phyloP scores from a whole-genome alignment of 768 basidiomycete genomes.

The Lentinula guzmanii region DNA sequence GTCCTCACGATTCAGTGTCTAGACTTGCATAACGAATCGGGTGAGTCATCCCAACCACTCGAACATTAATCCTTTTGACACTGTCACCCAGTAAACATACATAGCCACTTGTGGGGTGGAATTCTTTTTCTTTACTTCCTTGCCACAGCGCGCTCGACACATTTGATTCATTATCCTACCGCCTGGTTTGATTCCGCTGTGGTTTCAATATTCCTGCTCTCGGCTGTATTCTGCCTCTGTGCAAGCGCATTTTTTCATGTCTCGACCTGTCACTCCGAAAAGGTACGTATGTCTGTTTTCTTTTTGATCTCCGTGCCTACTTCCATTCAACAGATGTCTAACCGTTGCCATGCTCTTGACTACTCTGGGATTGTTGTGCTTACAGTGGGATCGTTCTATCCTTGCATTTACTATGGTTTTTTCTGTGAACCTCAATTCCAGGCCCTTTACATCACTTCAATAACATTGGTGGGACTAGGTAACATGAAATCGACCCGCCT shows the following conservation, averaged over 20 bases:
- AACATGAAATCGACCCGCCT: background rate
- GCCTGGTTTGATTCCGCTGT: conserved; percentile 58
- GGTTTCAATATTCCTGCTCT: conserved; percentile 59
- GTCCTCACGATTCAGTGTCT: conserved; percentile 8
- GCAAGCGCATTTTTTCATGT: conserved; percentile 74
- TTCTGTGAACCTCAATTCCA: conserved; percentile 55
- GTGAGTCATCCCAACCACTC: conserved; percentile 23
- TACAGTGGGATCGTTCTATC: conserved; percentile 74
- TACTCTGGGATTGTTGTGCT: conserved; percentile 79
- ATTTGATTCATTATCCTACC: conserved; percentile 47
- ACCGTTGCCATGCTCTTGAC: conserved; percentile 60
- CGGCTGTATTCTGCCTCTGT: conserved; percentile 68
- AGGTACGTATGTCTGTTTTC: conserved; percentile 33
- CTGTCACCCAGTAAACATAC: conserved; percentile 65
- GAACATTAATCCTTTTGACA: background rate
- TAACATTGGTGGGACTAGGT: conserved; percentile 55
- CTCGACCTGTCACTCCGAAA: conserved; percentile 63
- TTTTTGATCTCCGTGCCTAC: background rate
- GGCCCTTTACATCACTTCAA: conserved; percentile 46
- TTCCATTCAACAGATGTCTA: conserved; percentile 4
- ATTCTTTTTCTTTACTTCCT: conserved; percentile 54
- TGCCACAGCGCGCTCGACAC: conserved; percentile 42
- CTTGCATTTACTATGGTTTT: conserved; percentile 74
- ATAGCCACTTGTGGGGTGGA: conserved; percentile 73
- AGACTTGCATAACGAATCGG: conserved; percentile 80